Conservation (phyloP, 768 basidiomycete genomes). For the Chiua virens region DNA sequence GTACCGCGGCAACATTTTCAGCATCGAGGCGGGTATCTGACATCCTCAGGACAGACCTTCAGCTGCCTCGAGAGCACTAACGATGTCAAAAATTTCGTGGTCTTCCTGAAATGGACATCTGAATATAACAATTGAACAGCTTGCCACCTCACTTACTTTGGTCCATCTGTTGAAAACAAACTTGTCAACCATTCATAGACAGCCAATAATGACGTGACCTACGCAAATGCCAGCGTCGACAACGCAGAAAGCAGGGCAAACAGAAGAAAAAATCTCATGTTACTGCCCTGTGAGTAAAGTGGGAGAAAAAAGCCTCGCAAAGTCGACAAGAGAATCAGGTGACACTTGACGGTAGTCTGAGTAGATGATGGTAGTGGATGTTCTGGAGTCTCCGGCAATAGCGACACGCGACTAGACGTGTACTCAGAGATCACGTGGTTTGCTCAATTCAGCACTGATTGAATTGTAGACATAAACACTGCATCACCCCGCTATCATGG, state of each 20-base stretch:
- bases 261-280: constrained; percentile 52
- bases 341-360: too few relatives aligned
- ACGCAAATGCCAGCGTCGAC: constrained; percentile 58
- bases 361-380: too few relatives aligned
- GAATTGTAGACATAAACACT: too few relatives aligned
- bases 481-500: too few relatives aligned
- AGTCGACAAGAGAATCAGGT: neutral
- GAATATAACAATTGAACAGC: constrained; percentile 2
- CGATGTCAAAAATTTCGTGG: constrained; percentile 95
- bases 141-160: constrained; percentile 44
- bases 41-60: constrained; percentile 55
- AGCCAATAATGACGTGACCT: constrained; percentile 32
- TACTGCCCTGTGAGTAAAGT: neutral
- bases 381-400: too few relatives aligned
- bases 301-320: neutral
- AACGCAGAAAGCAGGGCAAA: constrained; percentile 52
- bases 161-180: constrained; percentile 55
- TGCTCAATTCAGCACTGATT: too few relatives aligned
- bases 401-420: neutral
- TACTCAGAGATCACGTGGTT: neutral
- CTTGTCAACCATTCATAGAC: neutral
- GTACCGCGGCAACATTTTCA: constrained; percentile 1
- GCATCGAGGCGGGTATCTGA: neutral
- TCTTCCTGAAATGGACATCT: constrained; percentile 60
- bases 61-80: constrained; percentile 71